Base-by-base conservation (phyloP, 768 basidiomycete genomes). In the Lactarius vividus region DNA sequence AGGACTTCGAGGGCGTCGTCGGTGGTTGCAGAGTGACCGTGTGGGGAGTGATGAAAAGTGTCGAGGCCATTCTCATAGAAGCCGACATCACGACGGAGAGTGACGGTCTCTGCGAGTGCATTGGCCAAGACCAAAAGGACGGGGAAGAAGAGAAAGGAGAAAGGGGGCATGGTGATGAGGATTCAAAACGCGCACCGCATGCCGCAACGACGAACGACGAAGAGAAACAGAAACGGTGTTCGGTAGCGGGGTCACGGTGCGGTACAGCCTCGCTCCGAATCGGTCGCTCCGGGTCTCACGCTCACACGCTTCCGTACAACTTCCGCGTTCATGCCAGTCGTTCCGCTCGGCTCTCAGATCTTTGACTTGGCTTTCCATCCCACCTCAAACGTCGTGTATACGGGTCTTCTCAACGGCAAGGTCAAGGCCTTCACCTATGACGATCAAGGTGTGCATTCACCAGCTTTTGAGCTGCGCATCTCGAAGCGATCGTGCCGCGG, bases 291-390 rank as follows among this genome's bases (percentile, higher is more conserved):
- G 31, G 2, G 26, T 29, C 53, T 29, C 53, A 28, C 26, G 46
- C 18, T 29, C 29, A n/a, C 26, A 8, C 11, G 4, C 37, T 39
- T 35, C 33, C 33, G 15, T 29, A n/a, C 39, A 37, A 37, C 37
- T 6, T 26, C 13, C 31, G 28, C 33, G 33, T 8, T 11, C 37
- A 84, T 85, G 82, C 81, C 85, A 33, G 80, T 92, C 78, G 88
- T 94, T 58, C 79, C 82, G 26, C 82, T 89, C 54, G 86, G 85
- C 57, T 84, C 86, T 9, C 91, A 96, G 75, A 85, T 95, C 33
- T 97, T 96, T 77, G 96, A 96, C 79, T 79, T 97, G 49, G 84
- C 83, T 2, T 98, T 97, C 72, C 94, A 96, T 72, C 94, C 96
- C 0, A 81, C 80, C 5, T 72, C 83, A 57, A 77, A 87, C 1